Conservation (phyloP, 345 rosid genomes). For the Erodium maritimum region DNA sequence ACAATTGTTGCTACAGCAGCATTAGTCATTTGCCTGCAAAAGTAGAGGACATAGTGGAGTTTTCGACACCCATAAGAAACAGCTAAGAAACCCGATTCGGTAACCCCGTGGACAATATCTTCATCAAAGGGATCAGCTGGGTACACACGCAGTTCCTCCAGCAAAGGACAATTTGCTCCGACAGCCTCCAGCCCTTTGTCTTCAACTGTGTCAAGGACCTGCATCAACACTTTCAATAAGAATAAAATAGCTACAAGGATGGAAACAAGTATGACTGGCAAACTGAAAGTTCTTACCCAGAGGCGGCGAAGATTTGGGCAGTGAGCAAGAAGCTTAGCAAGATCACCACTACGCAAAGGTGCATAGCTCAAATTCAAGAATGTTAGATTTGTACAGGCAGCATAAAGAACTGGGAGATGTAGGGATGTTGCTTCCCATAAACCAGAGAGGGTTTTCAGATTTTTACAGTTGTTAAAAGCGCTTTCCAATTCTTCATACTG, state of each 20-base stretch:
- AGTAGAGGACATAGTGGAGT: constrained; percentile 58
- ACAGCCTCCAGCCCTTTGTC: constrained; percentile 57
- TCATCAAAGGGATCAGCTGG: constrained; percentile 54
- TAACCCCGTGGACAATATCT: constrained; percentile 38
- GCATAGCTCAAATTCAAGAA: constrained; percentile 55
- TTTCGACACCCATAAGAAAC: constrained; percentile 47
- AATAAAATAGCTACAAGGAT: background rate
- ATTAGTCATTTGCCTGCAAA: constrained; percentile 62
- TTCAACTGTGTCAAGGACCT: constrained; percentile 61
- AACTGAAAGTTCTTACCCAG: constrained; percentile 34
- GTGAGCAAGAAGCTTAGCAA: constrained; percentile 40
- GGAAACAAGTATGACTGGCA: background rate
- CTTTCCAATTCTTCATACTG: constrained; percentile 29
- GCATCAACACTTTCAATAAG: constrained; percentile 8
- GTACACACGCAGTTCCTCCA: constrained; percentile 67
- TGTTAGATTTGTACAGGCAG: constrained; percentile 35
- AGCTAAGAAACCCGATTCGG: constrained; percentile 52
- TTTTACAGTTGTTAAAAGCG: constrained; percentile 38
- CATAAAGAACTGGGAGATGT: constrained; percentile 37
- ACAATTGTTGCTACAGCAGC: constrained; percentile 56
- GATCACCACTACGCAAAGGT: constrained; percentile 35
- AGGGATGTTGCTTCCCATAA: constrained; percentile 36
- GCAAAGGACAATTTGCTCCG: constrained; percentile 39
- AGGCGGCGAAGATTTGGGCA: constrained; percentile 48
- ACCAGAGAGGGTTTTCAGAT: constrained; percentile 42